phyloP scores from a whole-genome alignment of 1,284 basidiomycete species.

The Moesziomyces sp. region DNA sequence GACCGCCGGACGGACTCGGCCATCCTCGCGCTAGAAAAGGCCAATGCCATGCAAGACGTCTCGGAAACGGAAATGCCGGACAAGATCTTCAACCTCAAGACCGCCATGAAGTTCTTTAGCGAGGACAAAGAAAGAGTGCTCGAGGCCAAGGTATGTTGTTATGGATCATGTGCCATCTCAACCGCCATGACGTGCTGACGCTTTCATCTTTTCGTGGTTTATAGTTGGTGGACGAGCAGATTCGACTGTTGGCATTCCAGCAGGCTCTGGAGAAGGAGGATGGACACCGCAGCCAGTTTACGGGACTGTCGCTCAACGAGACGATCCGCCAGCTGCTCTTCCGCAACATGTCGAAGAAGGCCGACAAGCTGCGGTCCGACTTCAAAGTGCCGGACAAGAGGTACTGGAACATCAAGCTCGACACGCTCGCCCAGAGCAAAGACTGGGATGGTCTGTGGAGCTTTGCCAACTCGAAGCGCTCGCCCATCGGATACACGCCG shows the following conservation, averaged over 20 bases:
- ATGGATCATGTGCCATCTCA: too few species aligned
- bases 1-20: slow-evolving; percentile 93
- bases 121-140: slow-evolving; percentile 91
- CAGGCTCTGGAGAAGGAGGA: slow-evolving; percentile 87
- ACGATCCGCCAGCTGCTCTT: slow-evolving; percentile 60
- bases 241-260: slow-evolving; percentile 80
- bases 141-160: slow-evolving; percentile 80
- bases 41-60: slow-evolving; percentile 21
- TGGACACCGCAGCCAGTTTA: slow-evolving; percentile 70
- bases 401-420: slow-evolving; percentile 56
- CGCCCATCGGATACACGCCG: slow-evolving; percentile 84
- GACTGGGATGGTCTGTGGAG: slow-evolving; percentile 58
- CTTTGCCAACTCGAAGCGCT: slow-evolving; percentile 72
- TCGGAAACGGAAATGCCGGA: slow-evolving; percentile 34
- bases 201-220: neutral
- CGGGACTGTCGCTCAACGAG: slow-evolving; percentile 56
- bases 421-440: slow-evolving; percentile 43
- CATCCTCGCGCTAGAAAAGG: slow-evolving; percentile 81
- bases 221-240: slow-evolving; percentile 89
- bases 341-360: slow-evolving; percentile 54
- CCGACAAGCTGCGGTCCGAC: slow-evolving; percentile 62
- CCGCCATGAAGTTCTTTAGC: slow-evolving; percentile 88
- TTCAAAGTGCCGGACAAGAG: slow-evolving; percentile 62
- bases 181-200: neutral
- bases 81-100: slow-evolving; percentile 78